A percentile compares a stretch with the other conserved stretches of the same genome.
These are phyloP conservation scores for Viola odorata DNA, from an alignment of 345 rosid species.

Conservation along the genomic window DNA sequence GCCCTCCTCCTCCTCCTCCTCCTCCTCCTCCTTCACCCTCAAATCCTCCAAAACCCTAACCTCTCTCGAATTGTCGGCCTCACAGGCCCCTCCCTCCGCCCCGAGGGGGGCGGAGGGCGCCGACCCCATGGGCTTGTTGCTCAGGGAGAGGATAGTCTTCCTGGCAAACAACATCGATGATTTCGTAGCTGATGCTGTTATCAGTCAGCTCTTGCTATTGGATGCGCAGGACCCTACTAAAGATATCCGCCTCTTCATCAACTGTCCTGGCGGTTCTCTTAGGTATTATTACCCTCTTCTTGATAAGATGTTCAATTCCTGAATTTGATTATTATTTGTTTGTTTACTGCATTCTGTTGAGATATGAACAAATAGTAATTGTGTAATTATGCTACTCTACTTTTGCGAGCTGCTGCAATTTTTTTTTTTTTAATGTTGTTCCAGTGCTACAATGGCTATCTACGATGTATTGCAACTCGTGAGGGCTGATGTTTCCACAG, in stretches of 20 bases:
- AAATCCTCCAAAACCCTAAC: slow-evolving; percentile 29
- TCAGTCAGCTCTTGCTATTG: slow-evolving; percentile 75
- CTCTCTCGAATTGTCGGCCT: slow-evolving; percentile 18
- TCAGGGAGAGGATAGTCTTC: slow-evolving; percentile 78
- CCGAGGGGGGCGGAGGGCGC: slow-evolving; percentile 62
- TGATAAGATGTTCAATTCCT: too few relatives aligned
- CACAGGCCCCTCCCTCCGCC: slow-evolving; percentile 63
- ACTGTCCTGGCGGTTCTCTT: slow-evolving; percentile 86
- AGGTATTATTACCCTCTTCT: slow-evolving; percentile 39
- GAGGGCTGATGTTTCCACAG: slow-evolving; percentile 86
- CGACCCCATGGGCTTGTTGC: slow-evolving; percentile 84
- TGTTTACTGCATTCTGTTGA: too few relatives aligned
- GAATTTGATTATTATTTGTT: too few relatives aligned
- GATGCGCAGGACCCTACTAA: slow-evolving; percentile 88
- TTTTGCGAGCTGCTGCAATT: neutral
- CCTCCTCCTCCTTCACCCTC: slow-evolving; percentile 21
- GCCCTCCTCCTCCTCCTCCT: slow-evolving; percentile 17
- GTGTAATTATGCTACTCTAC: too few relatives aligned
- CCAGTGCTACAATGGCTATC: slow-evolving; percentile 95
- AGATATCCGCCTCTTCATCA: slow-evolving; percentile 84
- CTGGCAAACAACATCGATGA: slow-evolving; percentile 73
- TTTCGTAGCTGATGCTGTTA: slow-evolving; percentile 77
- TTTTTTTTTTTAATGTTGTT: slow-evolving; percentile 5
- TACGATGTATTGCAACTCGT: slow-evolving; percentile 85
- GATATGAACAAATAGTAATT: too few relatives aligned